Percentiles rank a stretch among this genome's conserved stretches.
Evolutionary conservation across 345 rosid genomes (phyloP).

Genomic region (Geranium brycei): DNA sequence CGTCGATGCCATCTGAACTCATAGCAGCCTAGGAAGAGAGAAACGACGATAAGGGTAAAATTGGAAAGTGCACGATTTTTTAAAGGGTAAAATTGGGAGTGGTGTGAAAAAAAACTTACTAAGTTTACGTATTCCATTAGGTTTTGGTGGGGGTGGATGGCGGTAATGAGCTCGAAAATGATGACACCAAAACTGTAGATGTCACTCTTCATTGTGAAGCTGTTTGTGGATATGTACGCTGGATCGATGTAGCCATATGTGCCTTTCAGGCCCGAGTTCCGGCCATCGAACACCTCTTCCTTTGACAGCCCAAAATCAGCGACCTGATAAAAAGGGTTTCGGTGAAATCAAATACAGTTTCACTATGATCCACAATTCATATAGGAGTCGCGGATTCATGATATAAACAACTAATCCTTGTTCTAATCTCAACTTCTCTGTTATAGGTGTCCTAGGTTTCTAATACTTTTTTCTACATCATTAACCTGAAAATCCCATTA

Average conservation of each 20-base stretch:
- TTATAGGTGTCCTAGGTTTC: too few relatives aligned
- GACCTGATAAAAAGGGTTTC: conserved; percentile 31
- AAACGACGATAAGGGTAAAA: neutral
- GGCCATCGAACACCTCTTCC: conserved; percentile 67
- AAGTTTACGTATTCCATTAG: conserved; percentile 82
- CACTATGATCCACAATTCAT: neutral
- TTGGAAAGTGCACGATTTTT: neutral
- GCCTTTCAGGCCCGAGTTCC: conserved; percentile 72
- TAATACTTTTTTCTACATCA: too few relatives aligned
- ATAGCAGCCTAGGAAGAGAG: conserved; percentile 46
- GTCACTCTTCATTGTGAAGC: conserved; percentile 78
- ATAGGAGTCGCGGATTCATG: neutral
- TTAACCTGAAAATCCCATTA: too few relatives aligned
- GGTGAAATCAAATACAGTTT: too few relatives aligned
- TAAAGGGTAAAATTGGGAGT: too few relatives aligned
- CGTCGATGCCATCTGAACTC: conserved; percentile 77
- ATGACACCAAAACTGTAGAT: conserved; percentile 85
- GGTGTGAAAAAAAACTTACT: conserved; percentile 26
- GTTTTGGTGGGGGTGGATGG: conserved; percentile 89
- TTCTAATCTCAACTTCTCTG: too few relatives aligned
- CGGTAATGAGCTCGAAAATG: conserved; percentile 83
- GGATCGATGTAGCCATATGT: conserved; percentile 94
- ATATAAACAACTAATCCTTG: too few relatives aligned
- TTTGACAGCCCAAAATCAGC: conserved; percentile 94
- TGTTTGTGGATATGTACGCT: conserved; percentile 60